Evolutionary conservation across 2,329 filamentous ascomycete genomes (phyloP).

Genomic region (Nannizziopsis barbatae): DNA sequence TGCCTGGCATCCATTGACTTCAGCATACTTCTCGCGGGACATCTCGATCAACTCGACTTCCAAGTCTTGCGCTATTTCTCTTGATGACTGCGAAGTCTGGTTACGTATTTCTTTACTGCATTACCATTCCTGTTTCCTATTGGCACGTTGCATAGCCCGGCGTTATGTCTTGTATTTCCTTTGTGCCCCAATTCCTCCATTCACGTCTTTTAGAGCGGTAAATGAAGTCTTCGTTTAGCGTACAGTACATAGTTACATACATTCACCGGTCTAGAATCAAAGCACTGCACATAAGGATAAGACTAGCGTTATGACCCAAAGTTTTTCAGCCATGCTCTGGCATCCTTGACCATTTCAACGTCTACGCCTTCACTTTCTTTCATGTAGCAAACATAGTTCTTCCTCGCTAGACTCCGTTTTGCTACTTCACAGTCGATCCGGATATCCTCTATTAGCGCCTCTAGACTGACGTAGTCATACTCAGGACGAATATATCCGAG

Average conservation of each 20-base stretch:
- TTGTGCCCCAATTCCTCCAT: too few species aligned
- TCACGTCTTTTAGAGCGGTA: too few species aligned
- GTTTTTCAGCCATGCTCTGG: conserved; percentile 27
- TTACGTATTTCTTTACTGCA: too few species aligned
- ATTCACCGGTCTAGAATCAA: background rate
- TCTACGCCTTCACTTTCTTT: conserved; percentile 23
- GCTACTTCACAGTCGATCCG: conserved; percentile 78
- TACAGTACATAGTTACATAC: too few species aligned
- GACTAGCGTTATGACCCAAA: conserved; percentile 17
- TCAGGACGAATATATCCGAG: conserved; percentile 83
- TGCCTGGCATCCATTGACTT: background rate
- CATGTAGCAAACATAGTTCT: conserved; percentile 44
- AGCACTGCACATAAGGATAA: background rate
- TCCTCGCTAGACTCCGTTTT: conserved; percentile 56
- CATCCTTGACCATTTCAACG: conserved; percentile 22
- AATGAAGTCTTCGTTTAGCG: too few species aligned
- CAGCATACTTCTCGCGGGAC: conserved; percentile 1
- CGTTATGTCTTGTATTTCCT: too few species aligned
- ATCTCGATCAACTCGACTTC: background rate
- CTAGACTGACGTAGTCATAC: conserved; percentile 72
- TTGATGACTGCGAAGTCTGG: too few species aligned
- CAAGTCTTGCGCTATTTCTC: background rate
- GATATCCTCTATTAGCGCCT: conserved; percentile 81
- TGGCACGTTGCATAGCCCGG: background rate
- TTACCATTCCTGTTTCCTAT: too few species aligned